A percentile compares a stretch with the other conserved stretches of the same genome.
These are phyloP conservation scores for Penicillium sclerotigenum DNA, from an alignment of 2,329 filamentous ascomycete species.

Conservation along the genomic window DNA sequence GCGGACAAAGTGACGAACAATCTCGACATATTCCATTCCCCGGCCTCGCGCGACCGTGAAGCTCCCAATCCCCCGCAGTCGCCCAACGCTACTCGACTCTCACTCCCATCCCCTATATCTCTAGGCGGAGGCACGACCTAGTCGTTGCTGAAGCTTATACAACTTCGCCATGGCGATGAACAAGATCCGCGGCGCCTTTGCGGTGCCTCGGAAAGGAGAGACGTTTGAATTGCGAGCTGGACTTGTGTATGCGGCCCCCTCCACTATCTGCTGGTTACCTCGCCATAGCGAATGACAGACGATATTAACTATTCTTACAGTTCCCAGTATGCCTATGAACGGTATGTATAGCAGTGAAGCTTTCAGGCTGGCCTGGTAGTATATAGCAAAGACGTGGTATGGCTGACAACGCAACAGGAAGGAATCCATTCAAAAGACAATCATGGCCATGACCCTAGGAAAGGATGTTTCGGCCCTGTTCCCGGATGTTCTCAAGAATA, in stretches of 20 bases:
- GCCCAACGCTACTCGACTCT: slow-evolving; percentile 17
- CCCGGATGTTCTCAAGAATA: slow-evolving; percentile 97
- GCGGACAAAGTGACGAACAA: slow-evolving; percentile 12
- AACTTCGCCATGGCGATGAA: slow-evolving; percentile 76
- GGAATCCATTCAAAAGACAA: slow-evolving; percentile 98
- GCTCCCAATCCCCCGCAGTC: slow-evolving; percentile 35
- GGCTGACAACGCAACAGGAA: slow-evolving; percentile 58
- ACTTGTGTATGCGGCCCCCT: slow-evolving; percentile 58
- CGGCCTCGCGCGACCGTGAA: slow-evolving; percentile 31
- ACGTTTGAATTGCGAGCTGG: slow-evolving; percentile 96
- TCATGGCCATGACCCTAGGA: slow-evolving; percentile 99
- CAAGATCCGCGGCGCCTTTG: slow-evolving; percentile 90
- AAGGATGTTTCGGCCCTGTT: slow-evolving; percentile 98
- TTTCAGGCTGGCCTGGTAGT: background rate
- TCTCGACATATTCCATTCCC: slow-evolving; percentile 7
- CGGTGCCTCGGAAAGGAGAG: slow-evolving; percentile 90
- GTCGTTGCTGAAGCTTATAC: slow-evolving; percentile 36
- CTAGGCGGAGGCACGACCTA: slow-evolving; percentile 35
- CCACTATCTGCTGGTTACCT: slow-evolving; percentile 12
- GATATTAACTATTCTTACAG: slow-evolving; percentile 47
- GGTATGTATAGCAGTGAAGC: slow-evolving; percentile 42
- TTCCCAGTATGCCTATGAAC: slow-evolving; percentile 98
- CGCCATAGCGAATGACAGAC: slow-evolving; percentile 17
- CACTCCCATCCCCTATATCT: slow-evolving; percentile 15
- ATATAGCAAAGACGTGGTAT: slow-evolving; percentile 8